Conservation (phyloP, 2,329 filamentous ascomycete species). For the Sclerotinia minor region DNA sequence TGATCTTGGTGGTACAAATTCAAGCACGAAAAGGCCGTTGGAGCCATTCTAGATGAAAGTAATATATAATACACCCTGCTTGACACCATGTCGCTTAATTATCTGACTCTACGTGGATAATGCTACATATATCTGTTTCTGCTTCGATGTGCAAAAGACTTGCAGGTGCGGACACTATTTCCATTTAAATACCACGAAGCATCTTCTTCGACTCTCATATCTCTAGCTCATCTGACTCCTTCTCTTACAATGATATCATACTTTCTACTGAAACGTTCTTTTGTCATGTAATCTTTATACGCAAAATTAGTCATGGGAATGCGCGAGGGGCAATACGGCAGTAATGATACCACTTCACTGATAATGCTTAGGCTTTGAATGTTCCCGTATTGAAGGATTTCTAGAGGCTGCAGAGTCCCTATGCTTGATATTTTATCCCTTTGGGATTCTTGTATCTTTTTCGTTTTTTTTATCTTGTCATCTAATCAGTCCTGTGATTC, state of each 20-base stretch:
- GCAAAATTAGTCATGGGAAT: too few relatives aligned
- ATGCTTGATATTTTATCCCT: neutral
- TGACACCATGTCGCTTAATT: neutral
- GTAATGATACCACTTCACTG: too few relatives aligned
- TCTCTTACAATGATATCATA: too few relatives aligned
- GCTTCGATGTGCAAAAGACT: neutral
- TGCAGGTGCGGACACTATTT: too few relatives aligned
- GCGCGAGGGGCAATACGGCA: too few relatives aligned
- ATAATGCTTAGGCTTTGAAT: too few relatives aligned
- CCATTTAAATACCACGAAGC: too few relatives aligned
- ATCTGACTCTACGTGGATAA: neutral
- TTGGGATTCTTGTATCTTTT: neutral
- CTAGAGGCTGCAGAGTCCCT: neutral
- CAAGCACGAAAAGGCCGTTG: neutral
- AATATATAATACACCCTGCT: constrained; percentile 7
- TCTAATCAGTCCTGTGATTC: neutral
- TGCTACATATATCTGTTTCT: neutral
- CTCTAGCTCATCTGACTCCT: too few relatives aligned
- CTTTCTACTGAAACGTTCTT: too few relatives aligned
- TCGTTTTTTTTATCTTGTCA: neutral
- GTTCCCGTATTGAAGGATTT: too few relatives aligned
- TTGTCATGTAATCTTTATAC: too few relatives aligned
- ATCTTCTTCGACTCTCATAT: too few relatives aligned
- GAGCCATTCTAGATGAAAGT: neutral
- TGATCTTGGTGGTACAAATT: neutral